Evolutionary conservation across 1,284 basidiomycete species (phyloP), one percentile per base, ranked within the genome.

Genomic region (Moniliella sp.): DNA sequence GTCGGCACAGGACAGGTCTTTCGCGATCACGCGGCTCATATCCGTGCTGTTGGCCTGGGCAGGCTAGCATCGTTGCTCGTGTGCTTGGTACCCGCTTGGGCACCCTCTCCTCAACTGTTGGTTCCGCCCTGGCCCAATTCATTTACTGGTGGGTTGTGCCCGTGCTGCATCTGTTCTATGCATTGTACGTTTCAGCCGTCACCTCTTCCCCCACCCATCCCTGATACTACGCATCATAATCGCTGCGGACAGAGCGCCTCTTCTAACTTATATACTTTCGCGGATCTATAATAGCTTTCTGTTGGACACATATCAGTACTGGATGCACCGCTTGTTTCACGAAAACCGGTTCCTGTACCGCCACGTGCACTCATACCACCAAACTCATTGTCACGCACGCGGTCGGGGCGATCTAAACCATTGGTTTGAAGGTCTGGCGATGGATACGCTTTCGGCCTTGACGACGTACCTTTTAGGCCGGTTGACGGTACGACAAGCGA

Each of bases 301-400:
- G 40, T 77, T 97, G 55, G 88, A 99, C 64, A 84, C 86, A 18
- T 94, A 84, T 83, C 84, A 99, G 64, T 99, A 97, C 64, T 82
- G 81, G 64, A 68, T 83, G 25, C 88, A 99, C 61, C 80, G 91
- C 29, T 64, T 67, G 25, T 83, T 93, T 74, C 88, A 97, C 66
- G 66, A 71, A 50, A 84, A 81, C 67, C 78, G 76, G 37, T 88
- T 71, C 60, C 69, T 97, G 18, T 99, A 93, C 67, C 78, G 75
- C 47, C 72, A 79, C 39, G 70, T 94, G 48, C 91, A 99, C 64
- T 83, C 81, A 1, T 76, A 78, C 62, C 91, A 99, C 61, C 91
- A 71, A 84, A 5, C 74, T 99, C 9, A 91, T 94, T 61, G 83
- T 91, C 5, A 84, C 91, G 0, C 97, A 93, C 57, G 83, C 88